Evolutionary conservation across 331 rosid species (phyloP), one percentile per base, ranked within the genome.

Genomic region (Rosa hybrid): DNA sequence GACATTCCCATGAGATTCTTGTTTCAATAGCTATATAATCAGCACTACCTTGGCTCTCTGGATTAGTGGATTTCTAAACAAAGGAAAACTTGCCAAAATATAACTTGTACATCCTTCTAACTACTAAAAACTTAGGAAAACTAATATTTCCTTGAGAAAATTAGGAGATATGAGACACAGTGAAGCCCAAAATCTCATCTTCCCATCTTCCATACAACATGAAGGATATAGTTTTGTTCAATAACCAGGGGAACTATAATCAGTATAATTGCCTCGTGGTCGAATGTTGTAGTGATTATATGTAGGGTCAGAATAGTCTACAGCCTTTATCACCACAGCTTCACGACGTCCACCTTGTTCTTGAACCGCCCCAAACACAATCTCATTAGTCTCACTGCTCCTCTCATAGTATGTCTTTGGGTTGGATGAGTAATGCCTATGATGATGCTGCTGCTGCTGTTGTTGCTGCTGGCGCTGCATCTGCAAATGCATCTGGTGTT

Each of bases 351-450:
- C 96, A 65, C 89, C 92, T 71, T 96, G 97, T 80, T 93, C 98
- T 86, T 93, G 99, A 75, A 93, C 97, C 9, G 98, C 99, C 42
- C 99, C 99, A 41, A 96, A 96, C 81, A 96, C 96, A 41, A 96
- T 91, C 90, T 96, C 99, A 54, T 88, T 96, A 17, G 97, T 85
- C 85, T 96, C 99, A 0, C 92, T 79, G 80, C 84, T 88, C 86
- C 87, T 85, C 78, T 96, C 97, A 68, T 91, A 91, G 86, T 84
- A 88, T 48, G 96, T 83, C 48, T 86, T 88, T 1, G 95, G 97
- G 71, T 76, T 81, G 0, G 95, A 84, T 51, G 98, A 90, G 70
- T 89, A 91, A 21, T 89, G 97, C 14, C 84, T 68, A 60, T 91
- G 94, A 81, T 87, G 86, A 41, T 92, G 86, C 13, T 91, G 88